phyloP scores from a whole-genome alignment of 2,329 filamentous ascomycete genomes.

The Penicillium sclerotiorum region DNA sequence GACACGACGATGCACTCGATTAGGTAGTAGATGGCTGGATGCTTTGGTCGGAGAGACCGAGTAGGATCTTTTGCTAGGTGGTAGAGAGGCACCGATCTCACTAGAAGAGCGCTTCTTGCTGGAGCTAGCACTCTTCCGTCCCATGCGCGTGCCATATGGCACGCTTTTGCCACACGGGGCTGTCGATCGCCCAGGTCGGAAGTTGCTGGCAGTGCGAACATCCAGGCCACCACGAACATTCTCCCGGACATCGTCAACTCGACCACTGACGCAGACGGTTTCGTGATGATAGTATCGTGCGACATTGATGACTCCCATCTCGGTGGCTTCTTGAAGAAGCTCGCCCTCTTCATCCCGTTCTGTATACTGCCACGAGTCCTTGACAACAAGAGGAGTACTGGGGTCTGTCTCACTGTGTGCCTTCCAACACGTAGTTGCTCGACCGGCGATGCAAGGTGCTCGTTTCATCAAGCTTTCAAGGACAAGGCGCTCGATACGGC shows the following conservation, averaged over 20 bases:
- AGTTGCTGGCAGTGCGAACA: slow-evolving; percentile 16
- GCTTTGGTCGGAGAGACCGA: not conserved
- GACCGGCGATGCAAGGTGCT: too few relatives aligned
- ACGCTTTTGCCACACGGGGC: too few relatives aligned
- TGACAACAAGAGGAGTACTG: slow-evolving; percentile 44
- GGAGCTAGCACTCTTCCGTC: not conserved
- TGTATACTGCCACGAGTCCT: slow-evolving; percentile 50
- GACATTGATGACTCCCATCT: slow-evolving; percentile 25
- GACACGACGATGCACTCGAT: slow-evolving; percentile 46
- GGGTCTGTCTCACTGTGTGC: slow-evolving; percentile 41
- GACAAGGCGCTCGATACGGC: slow-evolving; percentile 29
- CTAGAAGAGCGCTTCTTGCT: not conserved
- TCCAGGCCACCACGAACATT: slow-evolving; percentile 26
- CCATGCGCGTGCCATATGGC: too few relatives aligned
- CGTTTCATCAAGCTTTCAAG: too few relatives aligned
- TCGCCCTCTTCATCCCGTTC: slow-evolving; percentile 48
- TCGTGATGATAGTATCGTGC: slow-evolving; percentile 32
- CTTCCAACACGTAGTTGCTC: slow-evolving; percentile 50
- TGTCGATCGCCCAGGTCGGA: slow-evolving; percentile 34
- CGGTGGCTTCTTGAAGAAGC: slow-evolving; percentile 44
- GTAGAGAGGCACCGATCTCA: not conserved
- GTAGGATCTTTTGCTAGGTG: not conserved
- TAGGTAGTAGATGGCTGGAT: slow-evolving; percentile 37
- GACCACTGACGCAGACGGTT: slow-evolving; percentile 23
- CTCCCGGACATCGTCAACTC: slow-evolving; percentile 26